Evolutionary conservation across 352 stramenopile genomes (phyloP).

Genomic region (Phytopythium cucurbitacearum): DNA sequence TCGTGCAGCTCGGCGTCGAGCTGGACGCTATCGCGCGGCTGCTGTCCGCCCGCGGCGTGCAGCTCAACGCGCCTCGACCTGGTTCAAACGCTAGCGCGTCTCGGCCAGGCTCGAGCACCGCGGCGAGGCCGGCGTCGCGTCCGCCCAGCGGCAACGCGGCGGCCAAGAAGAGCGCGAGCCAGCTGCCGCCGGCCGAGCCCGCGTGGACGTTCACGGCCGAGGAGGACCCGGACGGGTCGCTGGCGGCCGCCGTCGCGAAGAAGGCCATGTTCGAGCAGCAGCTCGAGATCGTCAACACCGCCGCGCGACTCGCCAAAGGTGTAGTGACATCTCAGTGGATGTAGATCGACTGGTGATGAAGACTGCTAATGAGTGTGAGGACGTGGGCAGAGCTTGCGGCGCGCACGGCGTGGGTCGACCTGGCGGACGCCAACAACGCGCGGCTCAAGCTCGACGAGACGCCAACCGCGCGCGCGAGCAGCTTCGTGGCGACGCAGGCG

Average conservation of each 20-base stretch:
- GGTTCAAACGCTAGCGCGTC: slow-evolving; percentile 7
- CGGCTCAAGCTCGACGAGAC: slow-evolving; percentile 48
- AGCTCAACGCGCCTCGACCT: slow-evolving; percentile 1
- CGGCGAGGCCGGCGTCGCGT: slow-evolving; percentile 6
- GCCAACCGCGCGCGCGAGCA: slow-evolving; percentile 27
- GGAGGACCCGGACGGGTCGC: slow-evolving; percentile 19
- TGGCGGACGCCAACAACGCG: slow-evolving; percentile 36
- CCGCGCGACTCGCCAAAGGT: slow-evolving; percentile 54
- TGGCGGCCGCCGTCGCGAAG: slow-evolving; percentile 21
- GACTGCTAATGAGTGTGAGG: neutral
- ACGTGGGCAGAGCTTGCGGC: slow-evolving; percentile 33
- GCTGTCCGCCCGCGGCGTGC: slow-evolving; percentile 10
- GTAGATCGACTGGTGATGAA: neutral
- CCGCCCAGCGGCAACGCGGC: slow-evolving; percentile 15
- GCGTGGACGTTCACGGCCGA: neutral
- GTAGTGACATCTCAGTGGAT: neutral
- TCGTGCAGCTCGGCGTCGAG: slow-evolving; percentile 71
- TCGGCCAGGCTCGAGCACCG: slow-evolving; percentile 3
- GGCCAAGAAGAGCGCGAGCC: slow-evolving; percentile 7
- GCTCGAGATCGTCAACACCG: slow-evolving; percentile 41
- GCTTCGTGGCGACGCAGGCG: slow-evolving; percentile 33
- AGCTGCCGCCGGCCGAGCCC: slow-evolving; percentile 1
- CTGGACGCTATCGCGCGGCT: slow-evolving; percentile 47
- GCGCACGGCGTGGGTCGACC: slow-evolving; percentile 38
- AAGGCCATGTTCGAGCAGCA: slow-evolving; percentile 41